Conservation (phyloP, 495 filamentous ascomycete species). For the Chlorociboria aeruginascens region DNA sequence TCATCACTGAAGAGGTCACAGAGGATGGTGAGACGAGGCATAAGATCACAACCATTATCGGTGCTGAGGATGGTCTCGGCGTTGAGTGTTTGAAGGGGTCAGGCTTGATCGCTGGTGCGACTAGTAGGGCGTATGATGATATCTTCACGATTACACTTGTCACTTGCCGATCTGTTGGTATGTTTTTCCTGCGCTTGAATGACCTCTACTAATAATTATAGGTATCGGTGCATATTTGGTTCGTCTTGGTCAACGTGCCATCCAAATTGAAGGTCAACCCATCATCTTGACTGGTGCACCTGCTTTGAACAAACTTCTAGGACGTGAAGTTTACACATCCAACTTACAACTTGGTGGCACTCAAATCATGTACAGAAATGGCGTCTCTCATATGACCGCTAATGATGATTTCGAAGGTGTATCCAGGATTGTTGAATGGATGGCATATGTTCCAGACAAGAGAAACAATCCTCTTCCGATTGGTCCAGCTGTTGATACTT, state of each 20-base stretch:
- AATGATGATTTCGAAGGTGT: slow-evolving; percentile 97
- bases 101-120: slow-evolving; percentile 95
- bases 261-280: slow-evolving; percentile 97
- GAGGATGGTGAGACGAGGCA: slow-evolving; percentile 86
- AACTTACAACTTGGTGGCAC: slow-evolving; percentile 98
- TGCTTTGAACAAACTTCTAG: slow-evolving; percentile 95
- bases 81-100: slow-evolving; percentile 96
- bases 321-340: slow-evolving; percentile 96
- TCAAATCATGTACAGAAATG: slow-evolving; percentile 99
- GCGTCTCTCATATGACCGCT: slow-evolving; percentile 97
- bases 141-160: slow-evolving; percentile 98
- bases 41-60: slow-evolving; percentile 90
- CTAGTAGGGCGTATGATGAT: slow-evolving; percentile 92
- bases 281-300: slow-evolving; percentile 97
- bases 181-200: slow-evolving; percentile 19
- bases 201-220: slow-evolving; percentile 26
- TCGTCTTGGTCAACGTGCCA: slow-evolving; percentile 91
- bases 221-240: slow-evolving; percentile 95
- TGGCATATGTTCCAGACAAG: slow-evolving; percentile 92
- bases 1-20: slow-evolving; percentile 76
- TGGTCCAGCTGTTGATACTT: slow-evolving; percentile 68
- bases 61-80: slow-evolving; percentile 90
- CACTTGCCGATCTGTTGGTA: slow-evolving; percentile 88
- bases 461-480: slow-evolving; percentile 83
- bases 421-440: slow-evolving; percentile 94